Evolutionary conservation across 1,139 yeast species (phyloP), one percentile per base, ranked within the genome.

Genomic region (Kodamaea plutei): DNA sequence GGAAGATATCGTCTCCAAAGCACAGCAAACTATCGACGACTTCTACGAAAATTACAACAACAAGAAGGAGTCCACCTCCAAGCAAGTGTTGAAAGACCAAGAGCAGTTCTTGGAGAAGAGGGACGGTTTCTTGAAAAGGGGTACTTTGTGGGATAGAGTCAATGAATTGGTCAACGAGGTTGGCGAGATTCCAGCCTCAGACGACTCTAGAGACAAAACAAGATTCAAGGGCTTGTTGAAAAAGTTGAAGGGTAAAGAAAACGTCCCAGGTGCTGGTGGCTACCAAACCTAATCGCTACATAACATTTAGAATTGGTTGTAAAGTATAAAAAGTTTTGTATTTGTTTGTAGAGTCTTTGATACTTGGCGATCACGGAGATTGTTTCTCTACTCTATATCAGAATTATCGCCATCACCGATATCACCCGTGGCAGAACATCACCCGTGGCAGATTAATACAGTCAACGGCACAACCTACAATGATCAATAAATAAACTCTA

Each of bases 1-100:
- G 54, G 66, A 69, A 27, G 89, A 81, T 39, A 72, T 87, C 37
- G 71, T 82, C 35, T 71, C 75, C 29, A 80, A 81, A 41, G 98
- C 98, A n/a, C 76, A 79, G 50, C 77, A 79, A 53, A 80, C 91
- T 33, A 79, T 89, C 50, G 96, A 91, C 56, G 96, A 85, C 45
- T 91, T 91, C 61, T 93, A 93, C 60, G 96, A 88, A 47, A 83
- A 82, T 53, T 93, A 93, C 69, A 88, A 87, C 61, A 68, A 72
- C 52, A 91, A 91, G 64, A 84, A 80, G 61, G 94, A 87, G 35
- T 74, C 74, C 43, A 76, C 77, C 34, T 66, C 82, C 38, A 79
- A 75, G 40, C 73, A 76, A 38, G 81, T 85, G 6, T 67, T 67
- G 52, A 65, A 73, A 36, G 83, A 79, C 43, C 87, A 85, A 47